A percentile compares a stretch with the other conserved stretches of the same genome.
Evolutionary conservation across 768 basidiomycete genomes (phyloP).

Genomic region (Epithele typhae): DNA sequence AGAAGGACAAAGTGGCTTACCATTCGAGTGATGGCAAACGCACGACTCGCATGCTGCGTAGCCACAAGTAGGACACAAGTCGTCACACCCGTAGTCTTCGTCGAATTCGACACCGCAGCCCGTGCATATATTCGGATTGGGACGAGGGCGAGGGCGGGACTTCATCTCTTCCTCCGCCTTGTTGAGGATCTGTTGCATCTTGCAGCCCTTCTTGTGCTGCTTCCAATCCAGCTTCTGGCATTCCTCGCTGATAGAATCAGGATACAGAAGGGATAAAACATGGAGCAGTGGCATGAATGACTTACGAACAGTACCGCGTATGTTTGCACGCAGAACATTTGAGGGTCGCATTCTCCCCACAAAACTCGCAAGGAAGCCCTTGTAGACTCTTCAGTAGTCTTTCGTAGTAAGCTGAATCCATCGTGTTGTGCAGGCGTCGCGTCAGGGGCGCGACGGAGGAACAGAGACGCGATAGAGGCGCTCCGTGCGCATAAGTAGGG

Average conservation of each 20-base stretch:
- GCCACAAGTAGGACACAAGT: constrained; percentile 30
- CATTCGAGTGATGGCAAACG: constrained; percentile 23
- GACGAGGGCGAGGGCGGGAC: constrained; percentile 17
- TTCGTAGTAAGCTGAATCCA: no score
- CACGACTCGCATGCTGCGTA: constrained; percentile 33
- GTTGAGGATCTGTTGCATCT: constrained; percentile 7
- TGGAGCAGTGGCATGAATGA: not conserved
- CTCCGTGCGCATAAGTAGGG: not conserved
- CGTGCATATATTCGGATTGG: constrained; percentile 18
- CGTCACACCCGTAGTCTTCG: constrained; percentile 5
- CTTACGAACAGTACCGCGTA: constrained; percentile 18
- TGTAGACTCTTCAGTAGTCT: not conserved
- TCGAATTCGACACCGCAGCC: constrained; percentile 27
- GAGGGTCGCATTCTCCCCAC: constrained; percentile 9
- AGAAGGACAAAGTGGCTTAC: constrained; percentile 11
- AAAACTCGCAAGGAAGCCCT: constrained; percentile 7
- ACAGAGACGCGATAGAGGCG: not conserved
- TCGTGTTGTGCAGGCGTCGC: no score
- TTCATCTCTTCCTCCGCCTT: constrained; percentile 22
- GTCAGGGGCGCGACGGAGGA: no score
- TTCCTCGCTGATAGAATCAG: constrained; percentile 2
- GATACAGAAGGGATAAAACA: not conserved
- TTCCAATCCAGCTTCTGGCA: constrained; percentile 33
- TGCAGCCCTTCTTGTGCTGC: constrained; percentile 27
- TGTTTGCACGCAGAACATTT: constrained; percentile 17